phyloP scores from a whole-genome alignment of 179 eudicot genomes.

The Nepenthes alata region DNA sequence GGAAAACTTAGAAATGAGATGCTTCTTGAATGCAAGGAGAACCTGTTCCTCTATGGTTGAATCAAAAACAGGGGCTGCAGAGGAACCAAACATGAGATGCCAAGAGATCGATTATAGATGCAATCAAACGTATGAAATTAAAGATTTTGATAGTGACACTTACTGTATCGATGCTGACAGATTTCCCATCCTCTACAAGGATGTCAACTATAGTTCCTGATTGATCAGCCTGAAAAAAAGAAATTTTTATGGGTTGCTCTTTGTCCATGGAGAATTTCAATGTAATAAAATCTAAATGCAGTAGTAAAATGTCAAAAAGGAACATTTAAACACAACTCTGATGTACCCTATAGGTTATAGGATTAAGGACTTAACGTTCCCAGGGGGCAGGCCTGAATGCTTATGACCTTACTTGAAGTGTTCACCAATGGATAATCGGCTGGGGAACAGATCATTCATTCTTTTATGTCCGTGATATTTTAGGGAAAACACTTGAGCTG shows the following conservation, averaged over 20 bases:
- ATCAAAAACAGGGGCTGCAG: slow-evolving; percentile 54
- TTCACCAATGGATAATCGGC: too few relatives aligned
- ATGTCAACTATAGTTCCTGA: slow-evolving; percentile 63
- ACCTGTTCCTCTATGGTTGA: slow-evolving; percentile 22
- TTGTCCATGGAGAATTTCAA: background rate
- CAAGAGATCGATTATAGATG: background rate
- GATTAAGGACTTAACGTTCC: too few relatives aligned
- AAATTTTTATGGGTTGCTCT: background rate
- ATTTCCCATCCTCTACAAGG: slow-evolving; percentile 62
- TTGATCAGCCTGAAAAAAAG: slow-evolving; percentile 45
- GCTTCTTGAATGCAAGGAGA: too few relatives aligned
- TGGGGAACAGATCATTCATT: too few relatives aligned
- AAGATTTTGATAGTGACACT: slow-evolving; percentile 15
- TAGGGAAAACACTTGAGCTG: too few relatives aligned
- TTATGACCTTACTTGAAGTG: too few relatives aligned
- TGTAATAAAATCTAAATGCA: background rate
- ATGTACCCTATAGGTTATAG: too few relatives aligned
- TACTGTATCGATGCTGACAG: slow-evolving; percentile 63
- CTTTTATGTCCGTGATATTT: too few relatives aligned
- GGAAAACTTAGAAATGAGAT: too few relatives aligned
- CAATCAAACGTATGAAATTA: background rate
- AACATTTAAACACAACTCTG: too few relatives aligned
- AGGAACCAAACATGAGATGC: slow-evolving; percentile 5
- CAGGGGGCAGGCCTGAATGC: too few relatives aligned
- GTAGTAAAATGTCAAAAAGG: too few relatives aligned